Evolutionary conservation across 2,329 filamentous ascomycete species (phyloP).

Genomic region (Diaporthe sp.): DNA sequence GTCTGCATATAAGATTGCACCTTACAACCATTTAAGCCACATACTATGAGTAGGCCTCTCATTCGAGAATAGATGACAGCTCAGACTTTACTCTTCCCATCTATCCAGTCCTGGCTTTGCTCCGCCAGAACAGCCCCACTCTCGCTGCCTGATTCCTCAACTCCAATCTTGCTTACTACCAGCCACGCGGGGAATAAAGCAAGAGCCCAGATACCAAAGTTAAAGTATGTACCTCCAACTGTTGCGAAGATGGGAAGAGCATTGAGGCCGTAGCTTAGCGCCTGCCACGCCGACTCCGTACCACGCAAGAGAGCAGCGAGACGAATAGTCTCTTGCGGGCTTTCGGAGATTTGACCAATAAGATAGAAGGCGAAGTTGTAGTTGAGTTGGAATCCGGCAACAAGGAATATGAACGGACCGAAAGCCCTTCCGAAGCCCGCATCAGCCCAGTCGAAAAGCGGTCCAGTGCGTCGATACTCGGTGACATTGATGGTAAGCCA

Average conservation of each 20-base stretch:
- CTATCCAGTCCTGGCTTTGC: not conserved
- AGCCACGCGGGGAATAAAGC: not conserved
- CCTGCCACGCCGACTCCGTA: slow-evolving; percentile 14
- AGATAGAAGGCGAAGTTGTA: slow-evolving; percentile 21
- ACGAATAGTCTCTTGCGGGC: slow-evolving; percentile 16
- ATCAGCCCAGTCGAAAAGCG: slow-evolving; percentile 21
- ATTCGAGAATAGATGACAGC: not conserved
- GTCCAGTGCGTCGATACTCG: not conserved
- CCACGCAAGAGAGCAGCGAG: slow-evolving; percentile 4
- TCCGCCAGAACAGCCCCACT: not conserved
- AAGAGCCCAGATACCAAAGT: slow-evolving; percentile 18
- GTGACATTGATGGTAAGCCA: slow-evolving; percentile 23
- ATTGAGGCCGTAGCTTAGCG: slow-evolving; percentile 7
- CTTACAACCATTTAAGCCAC: too few relatives aligned
- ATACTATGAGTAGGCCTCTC: too few relatives aligned
- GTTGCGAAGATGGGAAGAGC: not conserved
- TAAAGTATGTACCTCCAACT: slow-evolving; percentile 1
- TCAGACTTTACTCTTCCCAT: not conserved
- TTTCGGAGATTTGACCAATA: not conserved
- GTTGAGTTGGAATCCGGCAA: slow-evolving; percentile 13
- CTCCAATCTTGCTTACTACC: slow-evolving; percentile 2
- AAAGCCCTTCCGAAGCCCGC: slow-evolving; percentile 15
- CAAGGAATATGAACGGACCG: slow-evolving; percentile 12
- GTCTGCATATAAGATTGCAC: too few relatives aligned
- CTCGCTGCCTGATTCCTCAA: not conserved